Evolutionary conservation across 495 filamentous ascomycete genomes (phyloP).

Genomic region (Platismatia glauca): DNA sequence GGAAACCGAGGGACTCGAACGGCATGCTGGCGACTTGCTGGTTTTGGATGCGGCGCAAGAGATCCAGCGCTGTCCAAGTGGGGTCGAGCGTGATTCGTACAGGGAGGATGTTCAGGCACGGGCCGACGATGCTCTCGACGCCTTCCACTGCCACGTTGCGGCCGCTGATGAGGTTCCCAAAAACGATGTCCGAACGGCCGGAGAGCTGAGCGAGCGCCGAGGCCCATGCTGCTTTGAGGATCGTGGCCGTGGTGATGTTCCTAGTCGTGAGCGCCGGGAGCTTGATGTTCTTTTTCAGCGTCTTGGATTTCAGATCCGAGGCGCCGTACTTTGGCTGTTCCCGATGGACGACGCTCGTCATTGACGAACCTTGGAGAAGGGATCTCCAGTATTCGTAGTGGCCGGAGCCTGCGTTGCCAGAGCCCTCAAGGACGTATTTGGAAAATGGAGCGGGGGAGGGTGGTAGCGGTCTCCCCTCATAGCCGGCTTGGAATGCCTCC

Average conservation of each 20-base stretch:
- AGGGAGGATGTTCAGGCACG: slow-evolving; percentile 53
- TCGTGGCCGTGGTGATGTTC: slow-evolving; percentile 46
- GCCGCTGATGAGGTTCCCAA: slow-evolving; percentile 47
- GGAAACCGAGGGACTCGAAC: slow-evolving; percentile 49
- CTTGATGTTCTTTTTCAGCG: slow-evolving; percentile 34
- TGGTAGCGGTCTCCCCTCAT: slow-evolving; percentile 40
- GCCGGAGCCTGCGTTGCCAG: slow-evolving; percentile 36
- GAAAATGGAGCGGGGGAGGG: slow-evolving; percentile 44
- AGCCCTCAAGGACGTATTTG: slow-evolving; percentile 47
- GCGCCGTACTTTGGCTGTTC: slow-evolving; percentile 34
- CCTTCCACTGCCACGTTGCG: slow-evolving; percentile 47
- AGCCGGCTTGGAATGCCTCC: slow-evolving; percentile 43
- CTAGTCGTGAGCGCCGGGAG: slow-evolving; percentile 32
- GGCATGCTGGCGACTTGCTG: slow-evolving; percentile 52
- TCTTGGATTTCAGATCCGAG: slow-evolving; percentile 32
- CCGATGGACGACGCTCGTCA: slow-evolving; percentile 38
- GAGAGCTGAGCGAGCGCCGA: slow-evolving; percentile 44
- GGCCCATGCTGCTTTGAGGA: slow-evolving; percentile 52
- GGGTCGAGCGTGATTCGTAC: slow-evolving; percentile 45
- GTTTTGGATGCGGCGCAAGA: slow-evolving; percentile 48
- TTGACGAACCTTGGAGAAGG: slow-evolving; percentile 37
- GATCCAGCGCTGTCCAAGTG: slow-evolving; percentile 41
- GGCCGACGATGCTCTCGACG: slow-evolving; percentile 46
- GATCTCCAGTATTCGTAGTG: slow-evolving; percentile 46
- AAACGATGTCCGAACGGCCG: slow-evolving; percentile 44